Percentiles rank a stretch among this genome's conserved stretches.
Conservation (phyloP, 257 asterid species). For the Primulina tabacum region DNA sequence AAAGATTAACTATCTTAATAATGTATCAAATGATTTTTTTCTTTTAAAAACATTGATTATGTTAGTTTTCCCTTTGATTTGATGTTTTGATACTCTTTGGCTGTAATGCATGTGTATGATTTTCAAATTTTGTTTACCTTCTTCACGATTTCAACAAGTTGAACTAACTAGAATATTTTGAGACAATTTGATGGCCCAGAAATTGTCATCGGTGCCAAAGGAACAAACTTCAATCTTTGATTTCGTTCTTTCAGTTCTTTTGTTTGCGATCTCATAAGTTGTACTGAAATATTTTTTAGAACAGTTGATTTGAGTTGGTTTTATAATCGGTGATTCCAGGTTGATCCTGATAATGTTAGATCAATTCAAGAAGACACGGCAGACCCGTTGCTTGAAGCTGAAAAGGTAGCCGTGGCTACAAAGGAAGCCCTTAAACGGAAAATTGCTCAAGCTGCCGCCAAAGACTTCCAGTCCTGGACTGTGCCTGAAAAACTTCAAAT, state of each 20-base stretch:
- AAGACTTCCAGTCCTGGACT: conserved; percentile 65
- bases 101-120: no score
- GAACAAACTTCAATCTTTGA: no score
- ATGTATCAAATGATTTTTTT: no score
- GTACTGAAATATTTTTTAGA: not conserved
- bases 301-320: not conserved
- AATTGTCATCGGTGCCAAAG: not conserved
- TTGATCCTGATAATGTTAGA: conserved; percentile 87
- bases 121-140: not conserved
- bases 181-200: not conserved
- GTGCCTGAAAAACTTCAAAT: conserved; percentile 85
- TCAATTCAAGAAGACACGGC: conserved; percentile 54
- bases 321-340: conserved; percentile 47
- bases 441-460: conserved; percentile 77
- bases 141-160: not conserved
- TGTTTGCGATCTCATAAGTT: not conserved
- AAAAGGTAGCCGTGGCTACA: conserved; percentile 84
- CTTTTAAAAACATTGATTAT: not conserved
- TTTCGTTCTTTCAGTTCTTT: not conserved
- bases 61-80: not conserved
- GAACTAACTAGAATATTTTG: not conserved
- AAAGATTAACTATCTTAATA: not conserved
- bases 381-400: conserved; percentile 84
- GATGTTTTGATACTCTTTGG: no score
- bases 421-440: conserved; percentile 93